Base-by-base conservation (phyloP, 73 alveolate species). In the Stentor roeselii region DNA sequence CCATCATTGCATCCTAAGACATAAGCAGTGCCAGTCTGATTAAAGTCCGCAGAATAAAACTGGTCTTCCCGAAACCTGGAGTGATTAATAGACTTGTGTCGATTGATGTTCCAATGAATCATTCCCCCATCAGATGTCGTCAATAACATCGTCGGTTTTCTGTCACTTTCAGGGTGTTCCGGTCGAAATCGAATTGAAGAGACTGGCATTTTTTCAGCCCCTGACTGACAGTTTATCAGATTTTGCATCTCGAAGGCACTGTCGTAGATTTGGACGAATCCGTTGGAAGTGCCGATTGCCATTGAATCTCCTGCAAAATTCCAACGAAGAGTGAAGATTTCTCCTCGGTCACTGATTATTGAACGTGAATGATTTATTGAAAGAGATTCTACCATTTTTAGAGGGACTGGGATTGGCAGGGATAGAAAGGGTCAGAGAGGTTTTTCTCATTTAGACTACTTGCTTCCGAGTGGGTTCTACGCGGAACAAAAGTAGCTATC, bases 131-230 rank as follows among this genome's bases (percentile, higher is more conserved):
- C 90, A 37, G 93, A 59, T 4, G 86, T 3, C n/a, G 86, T 75
- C 0, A 91, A 61, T 1, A 89, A 86, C 3, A 92, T 41, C 4
- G 86, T 86, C 36, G 82, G 59, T 41, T 60, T 82, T 3, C 86
- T 39, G 3, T 75, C 31, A 41, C 36, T 59, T 4, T 39, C 84
- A 11, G 21, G 30, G 6, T 11, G 67, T 32, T 75, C 32, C 14
- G 99, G 99, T 38, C 97, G 83, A 96, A 97, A 95, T 87, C 93
- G 89, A 3, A 95, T 60, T 21, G 96, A 82, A 3, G 95, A 91
- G 59, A 89, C 82, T 42, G 97, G 97, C 89, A 86, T 75, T 67
- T 21, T 32, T 1, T 67, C 80, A 21, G 80, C 80, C 34, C 41
- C 80, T 21, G 37, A 32, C 2, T 32, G n/a, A 2, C 80, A 67